Base-by-base conservation (phyloP, 1,284 basidiomycete genomes). In the Taiwanofungus camphoratus region DNA sequence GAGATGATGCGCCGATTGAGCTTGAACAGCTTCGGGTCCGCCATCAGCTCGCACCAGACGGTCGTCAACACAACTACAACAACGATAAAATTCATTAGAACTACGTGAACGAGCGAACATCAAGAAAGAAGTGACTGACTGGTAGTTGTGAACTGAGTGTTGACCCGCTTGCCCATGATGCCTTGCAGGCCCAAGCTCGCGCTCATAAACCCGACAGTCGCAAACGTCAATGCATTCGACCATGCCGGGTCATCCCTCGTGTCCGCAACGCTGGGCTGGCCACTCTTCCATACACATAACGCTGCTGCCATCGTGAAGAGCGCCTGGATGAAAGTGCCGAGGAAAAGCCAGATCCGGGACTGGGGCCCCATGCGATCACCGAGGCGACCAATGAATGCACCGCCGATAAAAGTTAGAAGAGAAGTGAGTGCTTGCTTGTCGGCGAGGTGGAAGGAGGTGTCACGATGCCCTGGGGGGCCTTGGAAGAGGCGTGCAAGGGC, bases 11-110 rank as follows among this genome's bases (percentile, higher is more conserved):
- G 65, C 26, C 70, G 62, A 31, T 70, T 69, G 34, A 78, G 35
- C 24, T 63, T 65, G 69, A 82, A 85, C 7, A 92, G 71, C 35
- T 76, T 67, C 0, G 89, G 87, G 59, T 91, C 87, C 39, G 81
- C 80, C 69, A 87, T 74, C 41, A 92, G 76, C 62, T 92, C 87
- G 44, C 89, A 87, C 88, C 88, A 92, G 16, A 88, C 79, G 6
- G 87, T 89, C 5, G 86, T 90, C 16, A 88, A 68, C 36, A 81
- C 78, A 43, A 82, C 79, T 77, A 49, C 16, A 16, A 41, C 16
- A 8, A 19, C 32, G 36, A 9, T 8, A 20, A 1, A 21, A 13
- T 27, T 21, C 12, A 34, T 11, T 19, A 12, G 29, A 30, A 5
- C 34, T 40, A 37, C 23, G 38, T 36, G 21, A 16, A 20, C 27